Percentiles rank a stretch among this genome's conserved stretches.
Conservation (phyloP, 371 early-diverging fungal genomes). For the Mortierella sp. region DNA sequence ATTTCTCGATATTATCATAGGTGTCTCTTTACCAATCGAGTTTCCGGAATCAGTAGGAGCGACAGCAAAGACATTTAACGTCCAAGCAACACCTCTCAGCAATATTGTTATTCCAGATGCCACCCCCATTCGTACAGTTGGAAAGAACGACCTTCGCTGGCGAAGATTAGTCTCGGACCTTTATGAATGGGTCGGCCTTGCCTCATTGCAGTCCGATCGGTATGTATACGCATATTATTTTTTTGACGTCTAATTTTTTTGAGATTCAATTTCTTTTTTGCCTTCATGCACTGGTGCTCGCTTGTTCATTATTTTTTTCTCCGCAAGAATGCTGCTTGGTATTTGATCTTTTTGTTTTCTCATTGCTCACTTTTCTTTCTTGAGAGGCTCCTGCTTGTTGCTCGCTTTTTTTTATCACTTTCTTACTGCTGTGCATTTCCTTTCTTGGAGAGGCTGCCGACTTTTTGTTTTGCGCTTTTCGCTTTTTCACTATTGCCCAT, state of each 20-base stretch:
- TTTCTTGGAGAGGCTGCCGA: too few species aligned
- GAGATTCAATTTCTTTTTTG: neutral
- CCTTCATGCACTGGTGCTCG: neutral
- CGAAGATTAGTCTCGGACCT: conserved; percentile 54
- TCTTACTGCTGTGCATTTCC: neutral
- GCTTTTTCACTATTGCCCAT: too few species aligned
- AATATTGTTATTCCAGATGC: conserved; percentile 41
- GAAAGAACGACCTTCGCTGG: conserved; percentile 40
- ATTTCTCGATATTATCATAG: neutral
- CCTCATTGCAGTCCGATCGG: conserved; percentile 66
- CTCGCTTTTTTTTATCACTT: neutral
- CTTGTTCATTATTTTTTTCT: neutral
- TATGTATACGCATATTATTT: conserved; percentile 18
- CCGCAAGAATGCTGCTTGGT: neutral
- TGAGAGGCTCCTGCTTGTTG: too few species aligned
- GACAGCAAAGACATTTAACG: conserved; percentile 12
- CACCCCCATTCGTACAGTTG: conserved; percentile 33
- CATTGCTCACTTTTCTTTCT: too few species aligned
- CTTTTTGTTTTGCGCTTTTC: too few species aligned
- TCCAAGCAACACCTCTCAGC: conserved; percentile 15
- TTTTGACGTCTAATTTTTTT: neutral
- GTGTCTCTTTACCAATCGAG: conserved; percentile 34
- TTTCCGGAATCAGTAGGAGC: conserved; percentile 32
- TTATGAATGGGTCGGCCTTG: conserved; percentile 77
- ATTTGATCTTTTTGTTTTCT: too few species aligned